Evolutionary conservation across 2,329 filamentous ascomycete species (phyloP).

Genomic region (Xylariomycetidae sp.): DNA sequence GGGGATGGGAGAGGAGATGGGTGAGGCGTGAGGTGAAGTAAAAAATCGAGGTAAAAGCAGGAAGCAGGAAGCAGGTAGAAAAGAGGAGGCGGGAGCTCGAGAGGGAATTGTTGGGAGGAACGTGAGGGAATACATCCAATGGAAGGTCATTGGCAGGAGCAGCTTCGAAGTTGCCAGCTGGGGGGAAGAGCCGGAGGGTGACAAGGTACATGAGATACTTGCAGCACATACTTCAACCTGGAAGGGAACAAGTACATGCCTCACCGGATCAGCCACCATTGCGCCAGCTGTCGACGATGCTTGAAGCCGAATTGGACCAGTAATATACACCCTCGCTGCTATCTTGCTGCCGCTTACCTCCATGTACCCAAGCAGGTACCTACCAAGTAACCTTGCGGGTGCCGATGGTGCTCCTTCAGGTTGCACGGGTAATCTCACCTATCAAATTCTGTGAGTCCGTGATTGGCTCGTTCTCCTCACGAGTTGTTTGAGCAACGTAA

Average conservation of each 20-base stretch:
- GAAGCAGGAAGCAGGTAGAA: too few species aligned
- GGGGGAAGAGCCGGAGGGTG: not conserved
- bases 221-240: too few species aligned
- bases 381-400: not conserved
- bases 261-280: too few species aligned
- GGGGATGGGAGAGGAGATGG: not conserved
- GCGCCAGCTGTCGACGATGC: too few species aligned
- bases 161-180: not conserved
- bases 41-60: not conserved
- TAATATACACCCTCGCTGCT: too few species aligned
- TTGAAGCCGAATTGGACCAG: too few species aligned
- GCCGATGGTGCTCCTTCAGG: not conserved
- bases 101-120: not conserved
- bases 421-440: slow-evolving; percentile 1
- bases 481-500: slow-evolving; percentile 2
- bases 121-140: not conserved
- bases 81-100: not conserved
- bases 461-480: not conserved
- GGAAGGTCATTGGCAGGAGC: not conserved
- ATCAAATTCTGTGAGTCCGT: not conserved
- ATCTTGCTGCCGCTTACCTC: too few species aligned
- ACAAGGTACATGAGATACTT: too few species aligned
- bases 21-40: not conserved
- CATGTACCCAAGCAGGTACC: too few species aligned
- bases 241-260: too few species aligned